Evolutionary conservation across 2,329 filamentous ascomycete genomes (phyloP), one percentile per base, ranked within the genome.

Genomic region (Thelonectria blattea): DNA sequence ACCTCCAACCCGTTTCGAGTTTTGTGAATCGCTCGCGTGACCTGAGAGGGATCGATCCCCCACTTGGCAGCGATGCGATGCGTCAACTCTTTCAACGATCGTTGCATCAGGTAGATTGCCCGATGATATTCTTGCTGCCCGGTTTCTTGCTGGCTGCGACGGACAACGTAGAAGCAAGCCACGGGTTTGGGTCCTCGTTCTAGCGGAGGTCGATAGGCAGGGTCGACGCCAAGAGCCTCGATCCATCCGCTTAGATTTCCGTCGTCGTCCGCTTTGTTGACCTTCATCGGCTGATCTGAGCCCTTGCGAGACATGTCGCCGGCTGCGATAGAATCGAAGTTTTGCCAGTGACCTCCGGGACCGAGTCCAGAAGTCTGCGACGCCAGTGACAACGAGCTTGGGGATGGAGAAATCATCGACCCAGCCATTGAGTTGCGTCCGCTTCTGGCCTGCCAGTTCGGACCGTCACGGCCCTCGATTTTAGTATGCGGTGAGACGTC

Each of bases 181-280:
- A 96, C 88, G 74, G 83, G 79, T 74, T 92, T 96, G 18, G 87
- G 80, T 9, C 83, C 79, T 58, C 85, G 86, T 69, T 96, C 91
- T 1, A 84, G 79, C 1, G 93, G 93, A 46, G 95, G 90, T 59
- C 89, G 87, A 73, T 98, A 99, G 2, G 84, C 85, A 15, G 88
- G 81, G 73, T 98, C 95, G n/a, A 98, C 92, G 32, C 92, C 95
- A 8, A 97, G 78, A 1, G 93, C 92, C 73, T 97, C 93, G 64
- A 98, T 95, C 88, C 91, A 97, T 6, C 91, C 90, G 61, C 87
- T 90, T 27, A 93, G 79, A 22, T 84, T 86, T 10, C 89, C 89
- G 37, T 85, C 79, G 20, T 87, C 85, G 54, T 88, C 86, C 0
- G 81, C 82, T 66, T 83, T 82, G 55, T 74, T 76, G 46, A 87